Percentiles rank a stretch among this genome's conserved stretches.
phyloP scores from a whole-genome alignment of 345 rosid genomes.

The Crucihimalaya himalaica region DNA sequence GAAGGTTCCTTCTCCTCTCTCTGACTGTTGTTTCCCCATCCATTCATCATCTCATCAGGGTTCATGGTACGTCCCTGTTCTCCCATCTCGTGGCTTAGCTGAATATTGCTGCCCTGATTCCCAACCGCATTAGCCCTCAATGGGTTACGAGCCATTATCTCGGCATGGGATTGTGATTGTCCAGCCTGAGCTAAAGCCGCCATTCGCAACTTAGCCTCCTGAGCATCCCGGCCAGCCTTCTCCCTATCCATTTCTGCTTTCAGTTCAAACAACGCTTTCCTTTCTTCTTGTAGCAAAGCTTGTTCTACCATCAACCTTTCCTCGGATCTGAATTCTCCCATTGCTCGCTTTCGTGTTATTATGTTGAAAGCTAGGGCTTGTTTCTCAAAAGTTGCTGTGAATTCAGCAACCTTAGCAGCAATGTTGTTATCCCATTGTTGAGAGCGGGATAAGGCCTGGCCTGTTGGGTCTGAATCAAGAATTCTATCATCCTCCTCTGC shows the following conservation, averaged over 20 bases:
- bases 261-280: slow-evolving; percentile 61
- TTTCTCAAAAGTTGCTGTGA: slow-evolving; percentile 91
- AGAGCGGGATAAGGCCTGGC: slow-evolving; percentile 82
- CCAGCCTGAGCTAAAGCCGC: slow-evolving; percentile 83
- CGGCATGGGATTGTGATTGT: slow-evolving; percentile 73
- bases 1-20: slow-evolving; percentile 95
- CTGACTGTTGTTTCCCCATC: slow-evolving; percentile 82
- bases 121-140: slow-evolving; percentile 72
- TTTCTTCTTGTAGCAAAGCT: slow-evolving; percentile 88
- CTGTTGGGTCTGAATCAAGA: slow-evolving; percentile 96
- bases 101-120: slow-evolving; percentile 58
- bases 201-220: slow-evolving; percentile 75
- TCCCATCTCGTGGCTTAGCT: slow-evolving; percentile 66
- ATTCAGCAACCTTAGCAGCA: slow-evolving; percentile 92
- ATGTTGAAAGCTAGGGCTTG: slow-evolving; percentile 93
- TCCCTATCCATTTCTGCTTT: slow-evolving; percentile 84
- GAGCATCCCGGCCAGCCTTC: slow-evolving; percentile 83
- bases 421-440: slow-evolving; percentile 97
- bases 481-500: slow-evolving; percentile 98
- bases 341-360: slow-evolving; percentile 67
- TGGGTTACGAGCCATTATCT: slow-evolving; percentile 71
- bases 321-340: slow-evolving; percentile 86
- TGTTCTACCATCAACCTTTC: slow-evolving; percentile 95
- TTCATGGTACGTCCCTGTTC: slow-evolving; percentile 66
- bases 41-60: slow-evolving; percentile 94